Evolutionary conservation across 106 monocot genomes (phyloP).

Genomic region (Ottelia alismoides): DNA sequence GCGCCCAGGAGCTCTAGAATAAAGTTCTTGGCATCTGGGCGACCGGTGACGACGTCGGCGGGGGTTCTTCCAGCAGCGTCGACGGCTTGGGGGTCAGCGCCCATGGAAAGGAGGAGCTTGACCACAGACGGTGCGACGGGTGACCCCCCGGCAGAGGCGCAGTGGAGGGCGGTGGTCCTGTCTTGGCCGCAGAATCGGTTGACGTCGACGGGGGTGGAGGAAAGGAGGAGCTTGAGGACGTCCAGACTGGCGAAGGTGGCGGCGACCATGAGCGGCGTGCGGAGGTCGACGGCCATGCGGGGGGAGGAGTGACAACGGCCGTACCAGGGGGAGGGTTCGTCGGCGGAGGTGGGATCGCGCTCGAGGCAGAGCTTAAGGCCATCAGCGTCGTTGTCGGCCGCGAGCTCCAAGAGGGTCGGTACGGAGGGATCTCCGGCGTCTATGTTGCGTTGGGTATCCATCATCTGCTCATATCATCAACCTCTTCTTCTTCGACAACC

Average conservation of each 20-base stretch:
- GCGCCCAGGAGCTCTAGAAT: conserved; percentile 25
- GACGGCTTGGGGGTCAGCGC: conserved; percentile 25
- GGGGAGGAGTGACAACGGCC: conserved; percentile 35
- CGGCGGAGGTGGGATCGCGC: too few species aligned
- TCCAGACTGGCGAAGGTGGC: conserved; percentile 59
- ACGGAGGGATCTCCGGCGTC: too few species aligned
- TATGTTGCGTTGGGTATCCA: too few species aligned
- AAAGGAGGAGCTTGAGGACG: conserved; percentile 29
- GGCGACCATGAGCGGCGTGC: conserved; percentile 76
- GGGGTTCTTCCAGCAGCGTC: conserved; percentile 43
- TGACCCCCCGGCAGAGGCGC: conserved; percentile 60
- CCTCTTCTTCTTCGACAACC: too few species aligned
- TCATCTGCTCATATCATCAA: too few species aligned
- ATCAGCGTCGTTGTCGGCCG: too few species aligned
- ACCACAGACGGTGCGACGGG: conserved; percentile 27
- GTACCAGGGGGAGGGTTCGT: too few species aligned
- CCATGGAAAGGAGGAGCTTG: conserved; percentile 31
- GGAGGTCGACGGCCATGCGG: conserved; percentile 32
- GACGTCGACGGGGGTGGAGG: conserved; percentile 24
- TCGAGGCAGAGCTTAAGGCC: too few species aligned
- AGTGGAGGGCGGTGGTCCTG: conserved; percentile 62
- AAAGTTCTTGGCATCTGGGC: conserved; percentile 12
- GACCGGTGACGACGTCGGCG: conserved; percentile 33
- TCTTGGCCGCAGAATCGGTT: conserved; percentile 41
- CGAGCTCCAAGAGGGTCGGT: too few species aligned